Evolutionary conservation across 192 early-diverging fungal species (phyloP), one percentile per base, ranked within the genome.

Genomic region (Entomortierella parvispora): DNA sequence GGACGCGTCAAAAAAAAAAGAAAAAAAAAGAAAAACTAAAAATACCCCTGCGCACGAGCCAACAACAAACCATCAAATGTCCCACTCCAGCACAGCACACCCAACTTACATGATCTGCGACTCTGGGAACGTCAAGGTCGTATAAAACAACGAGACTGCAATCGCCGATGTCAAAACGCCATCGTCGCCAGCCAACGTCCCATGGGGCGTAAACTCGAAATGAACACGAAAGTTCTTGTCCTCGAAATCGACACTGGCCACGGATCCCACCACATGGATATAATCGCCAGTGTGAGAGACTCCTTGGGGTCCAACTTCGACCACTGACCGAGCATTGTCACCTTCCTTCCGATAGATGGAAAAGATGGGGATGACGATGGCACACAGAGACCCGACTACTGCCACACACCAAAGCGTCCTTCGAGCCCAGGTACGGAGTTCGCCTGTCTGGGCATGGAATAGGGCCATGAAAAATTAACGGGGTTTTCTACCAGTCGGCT

Each of bases 151-250:
- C 23, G 64, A 62, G 2, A 76, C 46, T 5, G 59, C 40, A 46
- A 76, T 62, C 0, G 65, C 58, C 2, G 23, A 44, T 6, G 51
- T 58, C 65, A 84, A 43, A 25, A 82, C 68, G 0, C 80, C 80
- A 48, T 78, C 72, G 18, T 71, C 77, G 34, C 81, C 72, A 7
- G 77, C 65, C 20, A 84, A 34, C 2, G 78, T 78, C 22, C 80
- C 80, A 58, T 82, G 79, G 10, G 83, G 83, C 25, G 79, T 75
- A 22, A 84, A 68, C 26, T 82, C 55, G 34, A 84, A 82, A 54
- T 84, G 81, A 0, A 84, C 58, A 6, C 72, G 61, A 52, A 80
- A 84, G 55, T 63, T 78, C 68, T 84, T 84, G 23, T 71, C 81
- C 15, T 80, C 66, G 57, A 84, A 84, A 34, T 81, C 71, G n/a